Base-by-base conservation (phyloP, 2,329 filamentous ascomycete genomes). In the Aspergillus unguis region DNA sequence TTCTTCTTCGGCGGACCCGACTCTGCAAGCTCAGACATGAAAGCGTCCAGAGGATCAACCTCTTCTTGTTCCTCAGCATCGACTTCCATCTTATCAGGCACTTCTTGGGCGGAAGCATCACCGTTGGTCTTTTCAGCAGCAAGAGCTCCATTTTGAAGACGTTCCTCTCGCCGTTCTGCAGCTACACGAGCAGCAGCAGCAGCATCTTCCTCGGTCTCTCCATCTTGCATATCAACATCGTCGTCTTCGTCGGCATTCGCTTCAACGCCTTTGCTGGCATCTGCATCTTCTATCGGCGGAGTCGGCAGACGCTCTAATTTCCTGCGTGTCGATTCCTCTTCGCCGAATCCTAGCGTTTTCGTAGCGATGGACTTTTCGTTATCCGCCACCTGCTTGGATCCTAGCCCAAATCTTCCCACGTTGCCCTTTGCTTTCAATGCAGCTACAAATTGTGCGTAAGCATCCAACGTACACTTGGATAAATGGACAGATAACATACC, bases 41-140 rank as follows among this genome's bases (percentile, higher is more conserved):
- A 99, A n/a, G 91, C 92, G 74, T 99, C 94, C 35, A 99, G 77
- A 6, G 94, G 90, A 69, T 99, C 94, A 33, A 94, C 84, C 42
- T 91, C 89, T 50, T 90, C 65, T 26, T 66, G 56, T 31, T 58
- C 57, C 10, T 58, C 40, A 4, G 57, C 63, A 28, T 70, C 67
- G 5, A 64, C 57, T 25, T 75, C 72, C 61, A 74, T 75, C 37
- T 72, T 74, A 55, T 71, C 66, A 28, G 58, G 38, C 25, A 64
- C 56, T 35, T 73, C 70, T 55, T 67, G 64, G 69, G 76, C 75
- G 41, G 63, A 52, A 11, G 69, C 61, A 55, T 86, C 79, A 53
- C 75, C 71, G 64, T 78, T 64, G 53, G 71, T 69, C 62, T 80
- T 78, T 56, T 71, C 56, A 5, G 62, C 56, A 29, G 66, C 63